phyloP scores from a whole-genome alignment of 768 basidiomycete species.

The Tubosaeta sp. region DNA sequence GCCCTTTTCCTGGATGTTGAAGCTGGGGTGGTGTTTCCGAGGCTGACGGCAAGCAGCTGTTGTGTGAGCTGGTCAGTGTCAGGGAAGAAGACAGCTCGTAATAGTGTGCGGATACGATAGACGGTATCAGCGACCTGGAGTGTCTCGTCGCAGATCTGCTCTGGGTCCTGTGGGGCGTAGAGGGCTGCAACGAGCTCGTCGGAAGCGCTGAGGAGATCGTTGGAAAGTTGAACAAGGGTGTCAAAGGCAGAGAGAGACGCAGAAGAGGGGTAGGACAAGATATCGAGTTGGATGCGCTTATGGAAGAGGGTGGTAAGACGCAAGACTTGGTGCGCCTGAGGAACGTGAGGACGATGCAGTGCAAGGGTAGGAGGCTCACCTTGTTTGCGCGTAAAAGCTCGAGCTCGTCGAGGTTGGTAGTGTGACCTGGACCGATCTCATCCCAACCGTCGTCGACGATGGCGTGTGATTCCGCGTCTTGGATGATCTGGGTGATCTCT shows the following conservation, averaged over 20 bases:
- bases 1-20: conserved; percentile 29
- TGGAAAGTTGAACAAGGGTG: conserved; percentile 45
- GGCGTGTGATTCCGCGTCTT: conserved; percentile 30
- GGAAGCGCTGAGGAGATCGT: conserved; percentile 46
- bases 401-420: conserved; percentile 39
- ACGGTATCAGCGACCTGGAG: conserved; percentile 36
- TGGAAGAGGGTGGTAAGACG: conserved; percentile 60
- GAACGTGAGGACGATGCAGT: conserved; percentile 1
- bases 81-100: conserved; percentile 22
- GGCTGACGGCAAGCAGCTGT: conserved; percentile 21
- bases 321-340: conserved; percentile 55
- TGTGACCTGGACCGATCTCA: conserved; percentile 48
- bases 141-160: conserved; percentile 39
- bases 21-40: conserved; percentile 6
- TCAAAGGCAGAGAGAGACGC: conserved; percentile 41
- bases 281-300: conserved; percentile 51
- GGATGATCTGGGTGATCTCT: conserved; percentile 55
- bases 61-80: conserved; percentile 19
- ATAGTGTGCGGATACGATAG: conserved; percentile 31
- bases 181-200: conserved; percentile 69
- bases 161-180: conserved; percentile 57
- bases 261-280: conserved; percentile 36
- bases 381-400: conserved; percentile 60
- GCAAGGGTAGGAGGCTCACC: conserved; percentile 33
- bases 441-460: conserved; percentile 54